These are phyloP conservation scores for Vitis hybrid DNA, from an alignment of 177 flowering plant species.

Conservation along the genomic window DNA sequence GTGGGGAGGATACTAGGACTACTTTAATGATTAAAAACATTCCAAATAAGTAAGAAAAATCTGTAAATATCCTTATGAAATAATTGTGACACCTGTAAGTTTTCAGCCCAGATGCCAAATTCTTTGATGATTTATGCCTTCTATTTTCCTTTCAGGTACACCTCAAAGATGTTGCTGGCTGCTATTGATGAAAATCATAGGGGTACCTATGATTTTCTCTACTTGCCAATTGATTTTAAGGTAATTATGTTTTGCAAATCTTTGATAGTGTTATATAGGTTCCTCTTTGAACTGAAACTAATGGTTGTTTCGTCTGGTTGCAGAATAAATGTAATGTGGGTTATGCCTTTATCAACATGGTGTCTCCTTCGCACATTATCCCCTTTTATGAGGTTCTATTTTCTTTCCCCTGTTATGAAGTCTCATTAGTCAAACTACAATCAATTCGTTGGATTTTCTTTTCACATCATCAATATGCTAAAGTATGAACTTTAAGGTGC, in stretches of 20 bases:
- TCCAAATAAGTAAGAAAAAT: constrained; percentile 80
- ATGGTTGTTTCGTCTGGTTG: constrained; percentile 22
- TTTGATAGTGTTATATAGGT: neutral
- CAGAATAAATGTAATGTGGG: constrained; percentile 99
- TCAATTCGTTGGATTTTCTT: neutral
- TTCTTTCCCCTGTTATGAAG: neutral
- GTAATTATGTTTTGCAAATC: constrained; percentile 30
- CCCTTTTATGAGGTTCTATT: constrained; percentile 76
- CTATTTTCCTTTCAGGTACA: constrained; percentile 58
- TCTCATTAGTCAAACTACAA: neutral
- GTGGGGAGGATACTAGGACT: constrained; percentile 88
- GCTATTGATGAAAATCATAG: constrained; percentile 92
- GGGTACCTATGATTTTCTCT: constrained; percentile 91
- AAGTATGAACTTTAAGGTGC: too few relatives aligned
- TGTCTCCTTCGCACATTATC: constrained; percentile 82
- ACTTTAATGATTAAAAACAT: constrained; percentile 98
- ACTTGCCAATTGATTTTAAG: constrained; percentile 98
- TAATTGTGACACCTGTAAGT: neutral
- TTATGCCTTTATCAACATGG: constrained; percentile 97
- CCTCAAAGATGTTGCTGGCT: constrained; percentile 93
- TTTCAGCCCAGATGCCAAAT: neutral
- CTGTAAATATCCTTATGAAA: neutral
- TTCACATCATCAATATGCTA: neutral
- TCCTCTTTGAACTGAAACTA: constrained; percentile 11
- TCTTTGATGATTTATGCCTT: constrained; percentile 1